These are phyloP conservation scores for Vickermania spadyakhi DNA, from an alignment of 208 protist species.

Conservation along the genomic window DNA sequence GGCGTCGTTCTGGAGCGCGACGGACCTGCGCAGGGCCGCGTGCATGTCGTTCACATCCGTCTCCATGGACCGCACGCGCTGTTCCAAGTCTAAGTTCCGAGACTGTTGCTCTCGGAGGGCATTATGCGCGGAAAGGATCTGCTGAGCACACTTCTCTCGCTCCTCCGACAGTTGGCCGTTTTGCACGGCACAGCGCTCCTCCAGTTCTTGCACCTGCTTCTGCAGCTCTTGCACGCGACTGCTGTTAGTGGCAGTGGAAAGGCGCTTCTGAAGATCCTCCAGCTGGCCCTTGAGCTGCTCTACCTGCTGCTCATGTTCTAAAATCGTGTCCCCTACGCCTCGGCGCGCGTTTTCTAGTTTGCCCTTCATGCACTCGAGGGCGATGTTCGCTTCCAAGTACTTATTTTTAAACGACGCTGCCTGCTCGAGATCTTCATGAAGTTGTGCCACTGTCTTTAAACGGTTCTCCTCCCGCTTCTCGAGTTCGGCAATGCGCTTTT, in stretches of 20 bases:
- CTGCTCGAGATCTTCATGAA: conserved; percentile 37
- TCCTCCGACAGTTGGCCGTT: conserved; percentile 42
- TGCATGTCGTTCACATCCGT: conserved; percentile 55
- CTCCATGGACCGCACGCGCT: conserved; percentile 50
- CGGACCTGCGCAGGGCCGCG: conserved; percentile 40
- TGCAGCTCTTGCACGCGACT: conserved; percentile 24
- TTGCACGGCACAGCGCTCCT: conserved; percentile 42
- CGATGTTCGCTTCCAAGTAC: conserved; percentile 21
- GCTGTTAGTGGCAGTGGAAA: conserved; percentile 40
- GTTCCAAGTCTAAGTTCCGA: conserved; percentile 57
- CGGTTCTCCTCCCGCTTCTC: conserved; percentile 30
- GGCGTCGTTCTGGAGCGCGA: conserved; percentile 66
- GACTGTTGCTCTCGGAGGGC: conserved; percentile 70
- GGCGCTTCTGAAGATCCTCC: conserved; percentile 47
- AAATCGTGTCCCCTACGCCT: conserved; percentile 25
- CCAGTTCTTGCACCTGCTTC: conserved; percentile 48
- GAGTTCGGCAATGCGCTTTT: conserved; percentile 26
- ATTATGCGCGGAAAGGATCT: conserved; percentile 56
- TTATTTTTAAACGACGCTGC: conserved; percentile 33
- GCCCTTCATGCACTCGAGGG: conserved; percentile 50
- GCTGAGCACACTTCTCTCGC: conserved; percentile 43
- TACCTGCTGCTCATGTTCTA: conserved; percentile 56
- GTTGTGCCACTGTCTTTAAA: conserved; percentile 14
- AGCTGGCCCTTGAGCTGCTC: conserved; percentile 63
- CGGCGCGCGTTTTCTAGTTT: conserved; percentile 37